Base-by-base conservation (phyloP, 2,329 filamentous ascomycete species). In the Exserohilum turcica region DNA sequence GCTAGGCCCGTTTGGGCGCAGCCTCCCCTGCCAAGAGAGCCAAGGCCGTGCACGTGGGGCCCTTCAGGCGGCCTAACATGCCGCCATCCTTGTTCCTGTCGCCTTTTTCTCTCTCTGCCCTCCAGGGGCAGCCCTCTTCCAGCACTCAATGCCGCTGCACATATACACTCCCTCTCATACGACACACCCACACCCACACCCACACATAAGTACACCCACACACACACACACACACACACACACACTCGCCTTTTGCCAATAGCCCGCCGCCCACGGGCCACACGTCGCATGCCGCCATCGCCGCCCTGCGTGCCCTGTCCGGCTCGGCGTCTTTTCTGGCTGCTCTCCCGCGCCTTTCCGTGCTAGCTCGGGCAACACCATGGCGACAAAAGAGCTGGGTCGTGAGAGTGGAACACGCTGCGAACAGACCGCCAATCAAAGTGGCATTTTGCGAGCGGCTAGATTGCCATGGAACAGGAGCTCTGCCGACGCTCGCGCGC, bases 1-100 rank as follows among this genome's bases (percentile, higher is more conserved):
- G 57, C 51, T 52, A 19, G 47, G 37, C 40, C 52, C 60, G 42
- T 6, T 43, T 38, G 29, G 15, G 46, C 33, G 50, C 43, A 38
- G 13, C 29, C 52, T 63, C 65, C 65, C 70, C 69, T 73, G 70
- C 69, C 68, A 73, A 73, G 70, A 27, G 29, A 16, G 24, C 48
- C 24, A 52, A 39, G 27, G 47, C 21, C 21, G 21, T 7, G 4
- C 21, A 24, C 21, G 60, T 57, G 57, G 56, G 46, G 29, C 43
- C 43, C 48, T 10, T n/a, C 42, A 44, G 54, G 48, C 36, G 52
- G 46, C 47, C 48, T 59, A 51, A 49, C 46, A 37, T 48, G 51
- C 54, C 61, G 65, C 27, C 19, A 38, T 49, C 21, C 19, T 32
- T 68, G 68, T 69, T 67, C 63, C 63, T 68, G 60, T 48, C 19